A percentile compares a stretch with the other conserved stretches of the same genome.
Conservation (phyloP, 2,329 filamentous ascomycete species). For the Cercospora berteroae region DNA sequence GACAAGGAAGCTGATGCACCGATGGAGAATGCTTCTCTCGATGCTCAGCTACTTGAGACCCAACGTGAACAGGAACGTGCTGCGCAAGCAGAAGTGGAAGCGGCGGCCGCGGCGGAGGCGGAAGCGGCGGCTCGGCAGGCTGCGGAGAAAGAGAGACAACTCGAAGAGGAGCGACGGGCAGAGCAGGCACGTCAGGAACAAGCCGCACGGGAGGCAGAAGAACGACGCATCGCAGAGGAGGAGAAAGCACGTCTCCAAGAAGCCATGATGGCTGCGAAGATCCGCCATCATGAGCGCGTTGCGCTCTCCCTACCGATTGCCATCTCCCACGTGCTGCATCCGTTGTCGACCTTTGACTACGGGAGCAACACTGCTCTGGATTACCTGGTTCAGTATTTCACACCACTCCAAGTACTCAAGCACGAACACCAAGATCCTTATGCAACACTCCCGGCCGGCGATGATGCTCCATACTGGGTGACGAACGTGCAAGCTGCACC, state of each 20-base stretch:
- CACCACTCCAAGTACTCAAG: constrained; percentile 30
- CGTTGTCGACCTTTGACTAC: constrained; percentile 21
- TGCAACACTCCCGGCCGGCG: constrained; percentile 14
- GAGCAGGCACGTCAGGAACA: constrained; percentile 26
- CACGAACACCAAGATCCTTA: constrained; percentile 17
- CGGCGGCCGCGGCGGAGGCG: constrained; percentile 20
- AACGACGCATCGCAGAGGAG: constrained; percentile 20
- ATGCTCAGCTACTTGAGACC: constrained; percentile 16
- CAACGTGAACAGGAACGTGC: constrained; percentile 21
- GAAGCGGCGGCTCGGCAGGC: constrained; percentile 26
- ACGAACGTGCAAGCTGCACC: constrained; percentile 36
- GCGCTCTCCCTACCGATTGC: constrained; percentile 28
- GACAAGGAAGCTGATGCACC: constrained; percentile 22
- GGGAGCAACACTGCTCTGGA: constrained; percentile 13
- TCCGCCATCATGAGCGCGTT: constrained; percentile 24
- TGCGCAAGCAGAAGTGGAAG: constrained; percentile 25
- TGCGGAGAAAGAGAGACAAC: constrained; percentile 25
- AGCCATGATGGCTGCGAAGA: constrained; percentile 27
- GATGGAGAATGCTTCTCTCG: constrained; percentile 23
- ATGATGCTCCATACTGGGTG: constrained; percentile 26
- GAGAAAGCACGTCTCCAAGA: constrained; percentile 18
- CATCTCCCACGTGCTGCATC: constrained; percentile 26
- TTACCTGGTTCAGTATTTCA: constrained; percentile 26
- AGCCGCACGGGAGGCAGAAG: constrained; percentile 25
- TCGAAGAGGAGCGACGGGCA: constrained; percentile 28